A percentile compares a stretch with the other conserved stretches of the same genome.
Conservation (phyloP, 352 stramenopile species). For the Elongisporangium anandrum region DNA sequence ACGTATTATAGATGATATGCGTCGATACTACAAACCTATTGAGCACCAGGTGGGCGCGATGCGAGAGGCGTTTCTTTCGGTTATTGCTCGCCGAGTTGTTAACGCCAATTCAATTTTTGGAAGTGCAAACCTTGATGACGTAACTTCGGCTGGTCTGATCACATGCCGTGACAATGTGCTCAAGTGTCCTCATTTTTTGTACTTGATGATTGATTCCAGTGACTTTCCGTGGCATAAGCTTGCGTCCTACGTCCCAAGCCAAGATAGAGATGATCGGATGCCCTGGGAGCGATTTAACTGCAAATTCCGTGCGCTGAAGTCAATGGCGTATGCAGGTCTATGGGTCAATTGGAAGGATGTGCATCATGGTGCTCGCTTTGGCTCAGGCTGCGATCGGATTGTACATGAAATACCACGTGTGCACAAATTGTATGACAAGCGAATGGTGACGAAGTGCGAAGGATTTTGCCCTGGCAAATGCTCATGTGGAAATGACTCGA, state of each 20-base stretch:
- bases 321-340: too few species aligned
- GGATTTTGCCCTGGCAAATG: too few species aligned
- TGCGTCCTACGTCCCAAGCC: background rate
- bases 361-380: background rate
- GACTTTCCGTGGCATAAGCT: conserved; percentile 8
- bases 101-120: conserved; percentile 10
- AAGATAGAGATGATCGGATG: background rate
- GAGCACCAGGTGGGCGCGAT: conserved; percentile 7
- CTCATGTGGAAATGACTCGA: too few species aligned
- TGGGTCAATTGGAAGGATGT: background rate
- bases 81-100: conserved; percentile 10
- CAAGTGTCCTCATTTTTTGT: conserved; percentile 10
- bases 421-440: background rate
- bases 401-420: background rate
- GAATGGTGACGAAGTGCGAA: background rate
- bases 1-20: conserved; percentile 5
- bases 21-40: conserved; percentile 10
- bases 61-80: conserved; percentile 14
- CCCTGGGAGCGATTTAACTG: background rate
- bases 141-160: conserved; percentile 15
- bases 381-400: background rate
- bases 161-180: conserved; percentile 2
- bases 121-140: conserved; percentile 13
- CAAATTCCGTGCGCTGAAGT: background rate
- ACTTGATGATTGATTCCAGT: conserved; percentile 11